Conservation (phyloP, 2,329 filamentous ascomycete species). For the Pseudogymnoascus sp. region DNA sequence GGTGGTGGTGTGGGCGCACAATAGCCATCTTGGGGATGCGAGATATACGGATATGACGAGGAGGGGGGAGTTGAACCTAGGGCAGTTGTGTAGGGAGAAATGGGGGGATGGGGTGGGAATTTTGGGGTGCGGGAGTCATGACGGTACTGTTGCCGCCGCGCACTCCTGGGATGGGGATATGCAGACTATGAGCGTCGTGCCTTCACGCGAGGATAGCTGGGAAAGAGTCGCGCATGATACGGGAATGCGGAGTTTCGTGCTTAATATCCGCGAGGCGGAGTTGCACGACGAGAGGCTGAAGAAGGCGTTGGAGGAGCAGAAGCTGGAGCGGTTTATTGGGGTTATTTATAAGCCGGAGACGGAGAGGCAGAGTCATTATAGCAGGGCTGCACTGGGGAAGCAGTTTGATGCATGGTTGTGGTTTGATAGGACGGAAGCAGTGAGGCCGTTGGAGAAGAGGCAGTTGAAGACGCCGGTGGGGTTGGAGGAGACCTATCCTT, state of each 20-base stretch:
- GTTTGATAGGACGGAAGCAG: background rate
- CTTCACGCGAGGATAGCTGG: conserved; percentile 39
- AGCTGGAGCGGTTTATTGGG: conserved; percentile 44
- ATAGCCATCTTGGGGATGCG: conserved; percentile 46
- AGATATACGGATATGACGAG: conserved; percentile 41
- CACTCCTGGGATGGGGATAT: conserved; percentile 43
- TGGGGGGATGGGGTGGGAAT: conserved; percentile 30
- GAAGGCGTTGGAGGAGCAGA: conserved; percentile 30
- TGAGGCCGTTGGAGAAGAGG: background rate
- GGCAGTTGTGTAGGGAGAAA: conserved; percentile 42
- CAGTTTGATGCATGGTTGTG: conserved; percentile 8
- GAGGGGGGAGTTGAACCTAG: conserved; percentile 41
- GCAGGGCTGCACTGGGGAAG: background rate
- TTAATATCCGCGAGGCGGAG: conserved; percentile 36
- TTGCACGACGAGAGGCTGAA: conserved; percentile 29
- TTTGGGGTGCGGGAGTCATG: conserved; percentile 41
- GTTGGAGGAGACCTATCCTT: conserved; percentile 9
- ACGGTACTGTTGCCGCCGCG: conserved; percentile 44
- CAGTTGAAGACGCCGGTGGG: conserved; percentile 7
- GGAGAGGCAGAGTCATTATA: conserved; percentile 8
- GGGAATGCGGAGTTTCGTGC: conserved; percentile 35
- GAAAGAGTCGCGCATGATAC: conserved; percentile 41
- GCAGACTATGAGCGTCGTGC: conserved; percentile 40
- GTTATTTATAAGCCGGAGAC: conserved; percentile 37
- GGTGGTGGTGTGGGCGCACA: conserved; percentile 46